Evolutionary conservation across 1,139 yeast genomes (phyloP).

Genomic region (Diutina catenulata): DNA sequence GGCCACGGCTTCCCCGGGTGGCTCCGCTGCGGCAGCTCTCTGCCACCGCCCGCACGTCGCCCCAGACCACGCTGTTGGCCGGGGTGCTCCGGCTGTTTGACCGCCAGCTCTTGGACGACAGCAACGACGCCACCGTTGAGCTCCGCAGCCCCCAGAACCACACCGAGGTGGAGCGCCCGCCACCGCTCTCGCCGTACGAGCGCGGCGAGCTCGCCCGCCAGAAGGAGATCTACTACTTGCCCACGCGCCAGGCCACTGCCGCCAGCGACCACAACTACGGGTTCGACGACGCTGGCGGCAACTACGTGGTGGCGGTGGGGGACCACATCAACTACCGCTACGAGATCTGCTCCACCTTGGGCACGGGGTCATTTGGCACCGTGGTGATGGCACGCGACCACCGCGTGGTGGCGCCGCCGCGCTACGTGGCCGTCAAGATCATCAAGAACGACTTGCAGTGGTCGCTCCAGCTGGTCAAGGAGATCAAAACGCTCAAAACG

Average conservation of each 20-base stretch:
- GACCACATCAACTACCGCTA: constrained; percentile 76
- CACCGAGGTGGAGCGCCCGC: constrained; percentile 9
- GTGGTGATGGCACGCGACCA: constrained; percentile 66
- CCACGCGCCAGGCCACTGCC: constrained; percentile 13
- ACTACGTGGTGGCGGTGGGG: constrained; percentile 41
- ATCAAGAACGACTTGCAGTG: constrained; percentile 65
- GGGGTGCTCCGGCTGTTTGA: too few relatives aligned
- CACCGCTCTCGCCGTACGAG: constrained; percentile 41
- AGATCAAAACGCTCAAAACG: constrained; percentile 54
- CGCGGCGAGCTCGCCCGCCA: constrained; percentile 38
- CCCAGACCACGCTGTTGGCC: too few relatives aligned
- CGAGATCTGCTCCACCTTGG: constrained; percentile 47
- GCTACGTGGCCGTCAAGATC: constrained; percentile 60
- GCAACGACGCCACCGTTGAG: neutral
- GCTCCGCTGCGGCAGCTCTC: too few relatives aligned
- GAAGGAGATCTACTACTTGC: constrained; percentile 26
- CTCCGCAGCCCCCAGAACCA: constrained; percentile 3
- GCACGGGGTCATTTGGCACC: constrained; percentile 79
- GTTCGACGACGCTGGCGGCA: constrained; percentile 61
- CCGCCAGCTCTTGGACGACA: neutral
- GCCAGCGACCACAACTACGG: constrained; percentile 42
- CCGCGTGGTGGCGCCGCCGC: constrained; percentile 20
- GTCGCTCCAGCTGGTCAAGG: constrained; percentile 70
- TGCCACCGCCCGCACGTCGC: too few relatives aligned
- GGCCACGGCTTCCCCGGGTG: too few relatives aligned